Base-by-base conservation (phyloP, 2,329 filamentous ascomycete genomes). In the Sphaceloma murrayae region DNA sequence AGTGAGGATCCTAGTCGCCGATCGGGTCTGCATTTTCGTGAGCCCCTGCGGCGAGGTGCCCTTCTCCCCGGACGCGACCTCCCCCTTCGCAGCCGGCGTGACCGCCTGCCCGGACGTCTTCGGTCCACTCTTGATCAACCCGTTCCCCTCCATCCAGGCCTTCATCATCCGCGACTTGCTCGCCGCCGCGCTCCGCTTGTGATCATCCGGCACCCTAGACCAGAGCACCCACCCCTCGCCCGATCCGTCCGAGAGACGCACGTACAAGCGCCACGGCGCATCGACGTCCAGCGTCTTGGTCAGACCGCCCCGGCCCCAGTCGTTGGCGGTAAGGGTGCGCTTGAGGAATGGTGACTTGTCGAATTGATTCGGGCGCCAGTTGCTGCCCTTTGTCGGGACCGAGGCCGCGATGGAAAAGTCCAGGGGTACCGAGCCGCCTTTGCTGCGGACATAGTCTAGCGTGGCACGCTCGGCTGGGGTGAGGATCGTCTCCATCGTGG, bases 161-260 rank as follows among this genome's bases (percentile, higher is more conserved):
- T 29, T 40, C 11, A 24, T 16, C 8, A 40, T 7, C 22, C 42
- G 29, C 42, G 24, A 21, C 22, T 32, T 34, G 18, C 18, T 45
- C 18, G 42, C 42, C 3, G 30, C 42, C 7, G 31, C 31, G 18
- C 31, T 19, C 7, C 42, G 30, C 9, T 21, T 17, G 19, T 34
- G 16, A 2, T 27, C 4, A 22, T 4, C 21, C 3, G 42, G 42
- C 3, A 45, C 31, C 6, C 8, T 14, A 24, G 24, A 30, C 30
- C 30, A 29, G 6, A 11, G 31, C 3, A 45, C 29, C 42, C 42
- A 45, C 6, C 42, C 42, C 11, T 34, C 42, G 13, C 36, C 36
- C 11, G 19, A 13, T 7, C 36, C 36, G 14, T 40, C 36, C 36
- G 11, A 2, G 22, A 40, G 27, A 2, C 22, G 19, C 8, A 40